These are phyloP conservation scores for Bacterosira constricta DNA, from an alignment of 108 stramenopile species.

Conservation along the genomic window DNA sequence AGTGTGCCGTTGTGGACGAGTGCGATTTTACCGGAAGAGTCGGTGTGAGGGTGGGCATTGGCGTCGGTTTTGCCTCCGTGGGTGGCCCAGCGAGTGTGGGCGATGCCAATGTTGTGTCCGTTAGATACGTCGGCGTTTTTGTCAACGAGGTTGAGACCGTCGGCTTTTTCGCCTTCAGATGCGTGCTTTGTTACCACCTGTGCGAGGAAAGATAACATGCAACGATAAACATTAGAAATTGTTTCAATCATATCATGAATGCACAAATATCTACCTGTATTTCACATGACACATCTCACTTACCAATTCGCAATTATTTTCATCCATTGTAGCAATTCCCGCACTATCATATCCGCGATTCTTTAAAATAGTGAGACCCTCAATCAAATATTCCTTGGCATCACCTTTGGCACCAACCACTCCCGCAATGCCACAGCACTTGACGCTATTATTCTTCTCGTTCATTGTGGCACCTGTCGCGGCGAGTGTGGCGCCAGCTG, in stretches of 20 bases:
- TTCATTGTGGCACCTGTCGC: constrained; percentile 2
- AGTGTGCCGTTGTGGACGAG: constrained; percentile 99
- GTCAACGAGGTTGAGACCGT: constrained; percentile 89
- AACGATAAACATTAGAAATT: too few species aligned
- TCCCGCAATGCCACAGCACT: constrained; percentile 68
- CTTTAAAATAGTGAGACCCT: constrained; percentile 95
- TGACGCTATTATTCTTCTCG: constrained; percentile 20
- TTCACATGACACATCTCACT: background rate
- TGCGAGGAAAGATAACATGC: background rate
- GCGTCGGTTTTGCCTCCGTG: constrained; percentile 98
- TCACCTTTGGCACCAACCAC: constrained; percentile 48
- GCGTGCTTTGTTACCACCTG: constrained; percentile 92
- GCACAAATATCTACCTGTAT: background rate
- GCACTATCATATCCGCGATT: constrained; percentile 99
- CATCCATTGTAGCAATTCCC: constrained; percentile 90
- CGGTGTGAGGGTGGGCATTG: constrained; percentile 99
- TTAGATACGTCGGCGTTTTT: constrained; percentile 57
- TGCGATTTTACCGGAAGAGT: constrained; percentile 92
- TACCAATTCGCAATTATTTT: constrained; percentile 8
- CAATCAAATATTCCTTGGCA: constrained; percentile 75
- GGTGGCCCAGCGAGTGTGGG: constrained; percentile 99
- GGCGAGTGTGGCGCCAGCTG: constrained; percentile 26
- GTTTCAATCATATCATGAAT: too few species aligned
- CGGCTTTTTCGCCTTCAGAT: constrained; percentile 91
- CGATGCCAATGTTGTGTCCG: constrained; percentile 87